phyloP scores from a whole-genome alignment of 805 yeast genomes.

The Saccharomycopsis javanensis region DNA sequence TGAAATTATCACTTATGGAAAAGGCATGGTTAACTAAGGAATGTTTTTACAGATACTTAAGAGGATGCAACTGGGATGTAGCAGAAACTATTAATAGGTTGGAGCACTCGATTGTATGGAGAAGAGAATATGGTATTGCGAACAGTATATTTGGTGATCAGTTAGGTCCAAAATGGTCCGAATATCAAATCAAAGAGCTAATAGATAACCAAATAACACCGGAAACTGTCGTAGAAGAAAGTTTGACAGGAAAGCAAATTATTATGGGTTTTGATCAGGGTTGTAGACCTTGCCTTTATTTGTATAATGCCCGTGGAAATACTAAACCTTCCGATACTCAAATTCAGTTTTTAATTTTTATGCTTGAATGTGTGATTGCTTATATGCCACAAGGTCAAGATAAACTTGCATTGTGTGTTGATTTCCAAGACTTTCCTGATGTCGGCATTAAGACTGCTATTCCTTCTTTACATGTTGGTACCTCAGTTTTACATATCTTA shows the following conservation, averaged over 20 bases:
- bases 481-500: slow-evolving; percentile 41
- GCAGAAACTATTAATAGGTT: slow-evolving; percentile 65
- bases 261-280: slow-evolving; percentile 45
- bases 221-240: slow-evolving; percentile 38
- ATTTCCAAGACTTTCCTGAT: slow-evolving; percentile 37
- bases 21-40: slow-evolving; percentile 91
- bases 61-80: slow-evolving; percentile 88
- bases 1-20: slow-evolving; percentile 40
- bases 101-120: slow-evolving; percentile 76
- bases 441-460: slow-evolving; percentile 30
- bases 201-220: slow-evolving; percentile 28
- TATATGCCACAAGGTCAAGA: slow-evolving; percentile 53
- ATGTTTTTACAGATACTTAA: slow-evolving; percentile 77
- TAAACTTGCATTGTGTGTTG: slow-evolving; percentile 43
- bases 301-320: slow-evolving; percentile 47
- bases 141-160: slow-evolving; percentile 17
- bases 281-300: slow-evolving; percentile 42
- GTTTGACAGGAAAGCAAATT: slow-evolving; percentile 44
- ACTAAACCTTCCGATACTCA: slow-evolving; percentile 42
- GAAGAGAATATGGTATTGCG: slow-evolving; percentile 56
- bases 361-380: slow-evolving; percentile 44
- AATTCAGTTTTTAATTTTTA: slow-evolving; percentile 46
- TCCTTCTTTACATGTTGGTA: slow-evolving; percentile 41
- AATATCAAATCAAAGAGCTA: slow-evolving; percentile 22
- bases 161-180: slow-evolving; percentile 2